Conservation (phyloP, 2,329 filamentous ascomycete genomes). For the Fusarium citri region DNA sequence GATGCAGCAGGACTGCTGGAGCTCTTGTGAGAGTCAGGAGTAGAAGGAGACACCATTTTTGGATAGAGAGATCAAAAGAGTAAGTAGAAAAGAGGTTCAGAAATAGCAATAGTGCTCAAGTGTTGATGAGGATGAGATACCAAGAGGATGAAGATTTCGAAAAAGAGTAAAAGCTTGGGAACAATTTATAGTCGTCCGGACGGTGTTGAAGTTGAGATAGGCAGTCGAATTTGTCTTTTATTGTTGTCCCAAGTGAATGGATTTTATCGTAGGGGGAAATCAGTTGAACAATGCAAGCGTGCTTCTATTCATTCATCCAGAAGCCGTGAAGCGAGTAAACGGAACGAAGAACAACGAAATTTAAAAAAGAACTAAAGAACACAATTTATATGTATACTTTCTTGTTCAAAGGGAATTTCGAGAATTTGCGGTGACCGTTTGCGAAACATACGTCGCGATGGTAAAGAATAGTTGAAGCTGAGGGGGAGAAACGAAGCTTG, state of each 20-base stretch:
- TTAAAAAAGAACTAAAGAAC: not conserved
- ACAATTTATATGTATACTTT: not conserved
- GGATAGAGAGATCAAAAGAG: not conserved
- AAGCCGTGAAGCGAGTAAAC: conserved; percentile 10
- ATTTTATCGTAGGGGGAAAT: not conserved
- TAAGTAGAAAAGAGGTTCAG: not conserved
- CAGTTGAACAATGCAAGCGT: conserved; percentile 18
- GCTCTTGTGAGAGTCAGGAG: conserved; percentile 19
- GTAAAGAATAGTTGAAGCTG: not conserved
- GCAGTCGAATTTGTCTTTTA: conserved; percentile 11
- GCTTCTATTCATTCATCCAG: conserved; percentile 24
- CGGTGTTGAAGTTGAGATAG: not conserved
- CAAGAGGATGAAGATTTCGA: conserved; percentile 28
- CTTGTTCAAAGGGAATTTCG: conserved; percentile 1
- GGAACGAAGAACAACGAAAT: not conserved
- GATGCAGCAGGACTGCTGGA: conserved; percentile 24
- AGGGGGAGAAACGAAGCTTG: not conserved
- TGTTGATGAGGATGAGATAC: conserved; percentile 1
- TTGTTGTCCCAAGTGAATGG: conserved; percentile 19
- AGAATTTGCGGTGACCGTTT: not conserved
- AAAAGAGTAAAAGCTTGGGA: conserved; percentile 6
- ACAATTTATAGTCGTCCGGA: conserved; percentile 24
- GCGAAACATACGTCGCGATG: not conserved
- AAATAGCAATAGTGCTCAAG: conserved; percentile 1
- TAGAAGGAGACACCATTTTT: conserved; percentile 14